Percentiles rank a stretch among this genome's conserved stretches.
Conservation (phyloP, 805 yeast genomes). For the Suhomyces emberorum region DNA sequence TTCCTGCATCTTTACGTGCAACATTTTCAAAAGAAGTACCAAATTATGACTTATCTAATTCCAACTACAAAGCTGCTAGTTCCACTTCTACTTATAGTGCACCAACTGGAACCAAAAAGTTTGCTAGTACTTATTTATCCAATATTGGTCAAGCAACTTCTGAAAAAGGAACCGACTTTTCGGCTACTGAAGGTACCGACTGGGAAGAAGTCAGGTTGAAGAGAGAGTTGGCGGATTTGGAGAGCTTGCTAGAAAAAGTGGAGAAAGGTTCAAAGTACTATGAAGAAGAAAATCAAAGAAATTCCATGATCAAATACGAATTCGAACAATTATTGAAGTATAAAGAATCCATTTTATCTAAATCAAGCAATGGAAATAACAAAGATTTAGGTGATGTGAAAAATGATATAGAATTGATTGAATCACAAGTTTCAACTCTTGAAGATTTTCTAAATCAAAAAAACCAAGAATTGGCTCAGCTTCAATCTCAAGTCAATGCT, state of each 20-base stretch:
- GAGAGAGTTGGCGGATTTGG: slow-evolving; percentile 74
- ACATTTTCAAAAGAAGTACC: slow-evolving; percentile 86
- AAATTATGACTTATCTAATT: slow-evolving; percentile 53
- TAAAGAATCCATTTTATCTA: slow-evolving; percentile 57
- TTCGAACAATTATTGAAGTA: slow-evolving; percentile 78
- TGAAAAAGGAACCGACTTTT: slow-evolving; percentile 64
- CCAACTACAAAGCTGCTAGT: slow-evolving; percentile 4
- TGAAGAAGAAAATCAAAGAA: slow-evolving; percentile 20
- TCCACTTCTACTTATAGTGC: slow-evolving; percentile 1
- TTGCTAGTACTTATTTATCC: slow-evolving; percentile 54
- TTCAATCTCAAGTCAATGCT: slow-evolving; percentile 47
- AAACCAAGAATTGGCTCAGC: slow-evolving; percentile 53
- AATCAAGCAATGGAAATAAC: slow-evolving; percentile 10
- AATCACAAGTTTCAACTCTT: slow-evolving; percentile 70
- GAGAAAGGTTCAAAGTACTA: slow-evolving; percentile 20
- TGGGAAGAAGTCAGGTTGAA: slow-evolving; percentile 89
- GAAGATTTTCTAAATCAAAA: slow-evolving; percentile 65
- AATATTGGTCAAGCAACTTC: slow-evolving; percentile 52
- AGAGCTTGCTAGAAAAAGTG: slow-evolving; percentile 58
- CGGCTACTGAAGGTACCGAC: slow-evolving; percentile 72
- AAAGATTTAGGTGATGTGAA: slow-evolving; percentile 50
- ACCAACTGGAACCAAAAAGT: slow-evolving; percentile 27
- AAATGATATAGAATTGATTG: slow-evolving; percentile 65
- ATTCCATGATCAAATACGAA: slow-evolving; percentile 50
- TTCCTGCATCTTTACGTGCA: slow-evolving; percentile 90